Evolutionary conservation across 805 yeast genomes (phyloP).

Genomic region (Hanseniaspora guilliermondii): DNA sequence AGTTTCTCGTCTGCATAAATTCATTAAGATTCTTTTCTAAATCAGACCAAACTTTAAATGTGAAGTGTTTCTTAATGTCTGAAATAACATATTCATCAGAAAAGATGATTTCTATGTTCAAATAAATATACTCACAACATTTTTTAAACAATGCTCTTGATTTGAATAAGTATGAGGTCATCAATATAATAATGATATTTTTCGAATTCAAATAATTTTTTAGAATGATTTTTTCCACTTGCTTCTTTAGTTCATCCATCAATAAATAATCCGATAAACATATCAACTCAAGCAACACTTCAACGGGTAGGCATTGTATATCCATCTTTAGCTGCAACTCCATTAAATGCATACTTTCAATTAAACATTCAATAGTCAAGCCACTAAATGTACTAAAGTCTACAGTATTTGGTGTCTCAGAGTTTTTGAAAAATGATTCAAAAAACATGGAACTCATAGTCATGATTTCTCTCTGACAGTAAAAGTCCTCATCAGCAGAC

Average conservation of each 20-base stretch:
- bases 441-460: slow-evolving; percentile 50
- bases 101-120: slow-evolving; percentile 51
- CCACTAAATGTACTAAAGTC: slow-evolving; percentile 35
- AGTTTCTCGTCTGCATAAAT: slow-evolving; percentile 1
- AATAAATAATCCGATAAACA: slow-evolving; percentile 51
- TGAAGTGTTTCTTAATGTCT: slow-evolving; percentile 23
- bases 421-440: slow-evolving; percentile 39
- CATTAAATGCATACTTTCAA: slow-evolving; percentile 47
- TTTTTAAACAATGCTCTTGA: slow-evolving; percentile 46
- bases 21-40: slow-evolving; percentile 18
- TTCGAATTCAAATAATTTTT: slow-evolving; percentile 45
- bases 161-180: slow-evolving; percentile 39
- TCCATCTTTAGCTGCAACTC: slow-evolving; percentile 15
- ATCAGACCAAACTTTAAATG: slow-evolving; percentile 19
- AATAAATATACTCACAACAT: slow-evolving; percentile 56
- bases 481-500: slow-evolving; percentile 35
- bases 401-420: slow-evolving; percentile 23
- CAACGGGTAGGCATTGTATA: slow-evolving; percentile 15
- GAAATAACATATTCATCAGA: slow-evolving; percentile 31
- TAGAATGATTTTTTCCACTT: slow-evolving; percentile 44
- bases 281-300: slow-evolving; percentile 11
- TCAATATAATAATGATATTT: slow-evolving; percentile 45
- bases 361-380: slow-evolving; percentile 36
- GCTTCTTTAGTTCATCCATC: slow-evolving; percentile 43
- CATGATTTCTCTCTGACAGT: slow-evolving; percentile 43